These are phyloP conservation scores for Phytophthora meadii DNA, from an alignment of 352 stramenopile genomes.

Conservation along the genomic window DNA sequence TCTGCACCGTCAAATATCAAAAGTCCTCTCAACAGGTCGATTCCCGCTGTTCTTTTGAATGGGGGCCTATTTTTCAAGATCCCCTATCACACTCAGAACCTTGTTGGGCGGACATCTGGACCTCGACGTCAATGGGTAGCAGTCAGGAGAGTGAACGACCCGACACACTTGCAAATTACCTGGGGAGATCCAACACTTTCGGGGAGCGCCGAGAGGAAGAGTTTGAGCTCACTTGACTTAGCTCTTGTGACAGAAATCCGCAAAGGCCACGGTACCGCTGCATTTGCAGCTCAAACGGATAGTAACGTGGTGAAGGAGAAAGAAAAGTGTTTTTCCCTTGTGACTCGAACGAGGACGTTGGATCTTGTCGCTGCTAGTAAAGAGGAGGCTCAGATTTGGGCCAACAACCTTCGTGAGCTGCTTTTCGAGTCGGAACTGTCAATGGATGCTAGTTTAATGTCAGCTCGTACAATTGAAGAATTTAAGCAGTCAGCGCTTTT, in stretches of 20 bases:
- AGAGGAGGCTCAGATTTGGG: constrained; percentile 76
- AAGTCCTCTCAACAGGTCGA: constrained; percentile 18
- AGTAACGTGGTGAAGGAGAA: constrained; percentile 51
- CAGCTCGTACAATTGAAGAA: constrained; percentile 52
- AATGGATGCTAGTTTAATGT: constrained; percentile 21
- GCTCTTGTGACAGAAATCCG: constrained; percentile 62
- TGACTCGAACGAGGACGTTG: constrained; percentile 63
- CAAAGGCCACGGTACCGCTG: constrained; percentile 61
- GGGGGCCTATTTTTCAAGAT: constrained; percentile 83
- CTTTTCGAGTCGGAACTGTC: constrained; percentile 34
- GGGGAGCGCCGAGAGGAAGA: constrained; percentile 40
- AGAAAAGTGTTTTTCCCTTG: constrained; percentile 76
- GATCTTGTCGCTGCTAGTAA: constrained; percentile 84
- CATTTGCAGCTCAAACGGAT: constrained; percentile 62
- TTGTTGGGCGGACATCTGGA: constrained; percentile 40
- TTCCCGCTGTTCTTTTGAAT: constrained; percentile 57
- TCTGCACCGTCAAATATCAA: constrained; percentile 6
- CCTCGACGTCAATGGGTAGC: constrained; percentile 73
- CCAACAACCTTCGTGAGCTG: constrained; percentile 50
- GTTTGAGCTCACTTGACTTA: constrained; percentile 47
- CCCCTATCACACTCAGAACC: constrained; percentile 65
- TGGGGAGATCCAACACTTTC: constrained; percentile 74
- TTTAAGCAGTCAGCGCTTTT: constrained; percentile 56
- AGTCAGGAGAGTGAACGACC: constrained; percentile 29
- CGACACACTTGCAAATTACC: constrained; percentile 54